Percentiles rank a stretch among this genome's conserved stretches.
These are phyloP conservation scores for Roridomyces roridus DNA, from an alignment of 768 basidiomycete species.

Conservation along the genomic window DNA sequence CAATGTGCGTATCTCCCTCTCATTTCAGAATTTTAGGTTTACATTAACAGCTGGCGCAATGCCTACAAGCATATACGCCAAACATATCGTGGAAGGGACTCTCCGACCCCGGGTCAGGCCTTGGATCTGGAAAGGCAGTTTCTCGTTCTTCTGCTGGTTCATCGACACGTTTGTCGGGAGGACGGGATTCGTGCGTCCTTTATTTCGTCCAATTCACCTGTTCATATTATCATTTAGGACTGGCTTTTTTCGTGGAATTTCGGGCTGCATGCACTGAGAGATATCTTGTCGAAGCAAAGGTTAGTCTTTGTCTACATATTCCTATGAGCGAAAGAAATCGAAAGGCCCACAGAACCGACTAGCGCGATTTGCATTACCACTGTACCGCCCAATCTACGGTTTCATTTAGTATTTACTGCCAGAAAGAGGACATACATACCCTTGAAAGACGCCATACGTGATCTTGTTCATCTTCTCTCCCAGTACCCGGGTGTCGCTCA, in stretches of 20 bases:
- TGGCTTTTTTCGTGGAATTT: slow-evolving; percentile 20
- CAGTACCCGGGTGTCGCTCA: slow-evolving; percentile 14
- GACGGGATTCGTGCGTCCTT: slow-evolving; percentile 16
- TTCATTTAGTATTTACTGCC: too few relatives aligned
- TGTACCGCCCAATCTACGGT: slow-evolving; percentile 11
- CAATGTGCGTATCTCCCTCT: slow-evolving; percentile 10
- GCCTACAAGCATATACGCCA: slow-evolving; percentile 21
- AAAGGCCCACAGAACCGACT: slow-evolving; percentile 22
- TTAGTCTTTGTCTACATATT: slow-evolving; percentile 1
- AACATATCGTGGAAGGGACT: slow-evolving; percentile 23
- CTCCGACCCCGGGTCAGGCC: slow-evolving; percentile 17
- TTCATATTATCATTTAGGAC: slow-evolving; percentile 4
- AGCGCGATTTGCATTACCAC: slow-evolving; percentile 24
- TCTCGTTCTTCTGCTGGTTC: slow-evolving; percentile 24
- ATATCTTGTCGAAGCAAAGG: slow-evolving; percentile 1
- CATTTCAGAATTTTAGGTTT: not conserved
- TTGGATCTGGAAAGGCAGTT: slow-evolving; percentile 28
- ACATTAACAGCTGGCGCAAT: slow-evolving; percentile 19
- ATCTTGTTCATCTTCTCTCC: slow-evolving; percentile 19
- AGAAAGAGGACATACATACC: too few relatives aligned
- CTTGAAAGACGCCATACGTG: slow-evolving; percentile 21
- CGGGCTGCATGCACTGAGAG: slow-evolving; percentile 12
- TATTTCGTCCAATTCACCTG: not conserved
- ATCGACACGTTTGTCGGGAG: slow-evolving; percentile 23
- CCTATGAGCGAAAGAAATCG: slow-evolving; percentile 20